Percentiles rank a stretch among this genome's conserved stretches.
phyloP scores from a whole-genome alignment of 441 rosid genomes.

The Cnidoscolus chayamansa region DNA sequence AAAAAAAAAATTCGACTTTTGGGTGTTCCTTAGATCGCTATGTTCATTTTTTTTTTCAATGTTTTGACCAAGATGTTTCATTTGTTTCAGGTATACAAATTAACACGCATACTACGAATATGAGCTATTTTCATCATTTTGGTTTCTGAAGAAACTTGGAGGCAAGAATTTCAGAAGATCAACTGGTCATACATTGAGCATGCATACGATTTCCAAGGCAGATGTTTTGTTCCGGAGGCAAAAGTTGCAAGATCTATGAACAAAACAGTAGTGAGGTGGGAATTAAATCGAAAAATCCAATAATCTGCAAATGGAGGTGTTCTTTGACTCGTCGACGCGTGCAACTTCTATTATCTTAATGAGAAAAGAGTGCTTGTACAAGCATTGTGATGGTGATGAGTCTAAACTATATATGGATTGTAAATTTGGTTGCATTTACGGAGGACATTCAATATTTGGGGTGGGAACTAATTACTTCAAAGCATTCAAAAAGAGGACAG shows the following conservation, averaged over 20 bases:
- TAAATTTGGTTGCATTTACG: too few species aligned
- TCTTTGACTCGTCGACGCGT: too few species aligned
- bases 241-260: neutral
- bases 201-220: neutral
- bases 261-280: neutral
- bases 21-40: neutral
- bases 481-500: too few species aligned
- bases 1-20: neutral
- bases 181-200: neutral
- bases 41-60: neutral
- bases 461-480: too few species aligned
- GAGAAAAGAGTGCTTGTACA: too few species aligned
- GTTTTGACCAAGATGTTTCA: constrained; percentile 4
- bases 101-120: constrained; percentile 72
- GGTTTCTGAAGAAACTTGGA: neutral
- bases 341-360: too few species aligned
- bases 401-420: too few species aligned
- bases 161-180: neutral
- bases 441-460: too few species aligned
- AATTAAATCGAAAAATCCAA: too few species aligned
- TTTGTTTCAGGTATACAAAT: constrained; percentile 67
- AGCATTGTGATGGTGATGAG: neutral
- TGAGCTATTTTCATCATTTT: constrained; percentile 30
- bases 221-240: too few species aligned
- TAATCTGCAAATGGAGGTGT: too few species aligned